Base-by-base conservation (phyloP, 345 rosid genomes). In the Corchorus olitorius region DNA sequence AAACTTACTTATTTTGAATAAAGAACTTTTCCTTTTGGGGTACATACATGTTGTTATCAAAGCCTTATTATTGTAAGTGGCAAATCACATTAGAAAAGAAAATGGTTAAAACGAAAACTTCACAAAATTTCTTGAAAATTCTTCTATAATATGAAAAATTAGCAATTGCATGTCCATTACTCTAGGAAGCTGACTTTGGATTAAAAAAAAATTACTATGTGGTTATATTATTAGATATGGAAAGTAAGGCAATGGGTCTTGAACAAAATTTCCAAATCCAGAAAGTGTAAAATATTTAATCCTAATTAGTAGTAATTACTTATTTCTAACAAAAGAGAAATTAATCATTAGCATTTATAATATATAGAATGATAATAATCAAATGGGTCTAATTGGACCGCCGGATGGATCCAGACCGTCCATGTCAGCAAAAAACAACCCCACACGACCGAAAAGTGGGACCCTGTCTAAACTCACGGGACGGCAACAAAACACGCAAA, bases 401-500 rank as follows among this genome's bases (percentile, higher is more conserved):
- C 70, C 71, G 60, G 71, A 49, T 14, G 60, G 19, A 75, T 63
- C 59, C 6, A 37, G 7, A 15, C 71, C 71, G 71, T 75, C 46
- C 77, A 62, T 5, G 50, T 74, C 70, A 64, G 49, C 77, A 64
- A 1, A 52, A 43, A 4, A 16, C 35, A 49, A 6, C 70, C 71
- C 60, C 71, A 64, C 71, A 54, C 54, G 33, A 43, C 68, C 67
- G 34, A 4, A 7, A 13, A 12, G 55, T 56, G 60, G 62, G 77
- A 0, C 48, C 63, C 34, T 16, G 20, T 20, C 61, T 35, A 63
- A 27, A 14, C 59, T 35, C 78, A 65, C 78, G 65, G 78, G 78
- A 75, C 81, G 70, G 79, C 81, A 75, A 20, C 33, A 65, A 58
- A 65, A 58, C 71, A 76, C 14, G 39, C 20, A 77, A 50, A 50